Evolutionary conservation across 768 basidiomycete species (phyloP).

Genomic region (Amanita subjunquillea): DNA sequence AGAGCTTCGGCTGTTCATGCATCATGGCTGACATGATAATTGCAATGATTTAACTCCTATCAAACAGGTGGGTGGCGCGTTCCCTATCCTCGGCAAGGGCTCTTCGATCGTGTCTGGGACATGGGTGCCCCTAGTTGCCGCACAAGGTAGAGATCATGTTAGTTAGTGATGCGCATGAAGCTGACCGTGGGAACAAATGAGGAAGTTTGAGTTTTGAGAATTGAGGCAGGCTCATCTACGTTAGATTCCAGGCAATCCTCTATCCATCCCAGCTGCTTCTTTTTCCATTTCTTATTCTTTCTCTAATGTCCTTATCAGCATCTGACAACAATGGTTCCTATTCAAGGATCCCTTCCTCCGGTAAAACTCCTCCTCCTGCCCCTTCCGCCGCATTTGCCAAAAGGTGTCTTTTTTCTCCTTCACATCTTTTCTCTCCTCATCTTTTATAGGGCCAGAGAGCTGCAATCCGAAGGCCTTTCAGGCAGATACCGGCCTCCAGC

Average conservation of each 20-base stretch:
- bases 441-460: conserved; percentile 64
- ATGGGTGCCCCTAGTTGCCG: conserved; percentile 59
- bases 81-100: conserved; percentile 16
- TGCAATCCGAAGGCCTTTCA: conserved; percentile 64
- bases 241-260: conserved; percentile 37
- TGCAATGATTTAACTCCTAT: conserved; percentile 47
- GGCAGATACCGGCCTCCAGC: conserved; percentile 75
- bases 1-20: too few species aligned
- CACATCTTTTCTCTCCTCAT: conserved; percentile 11
- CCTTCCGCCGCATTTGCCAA: conserved; percentile 86
- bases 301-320: conserved; percentile 90
- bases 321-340: conserved; percentile 74
- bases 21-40: too few species aligned
- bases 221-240: conserved; percentile 36
- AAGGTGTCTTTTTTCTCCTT: conserved; percentile 37
- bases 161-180: neutral
- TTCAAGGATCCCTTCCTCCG: conserved; percentile 67
- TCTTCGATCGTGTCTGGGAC: conserved; percentile 46
- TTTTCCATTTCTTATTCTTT: conserved; percentile 62
- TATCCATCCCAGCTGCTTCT: conserved; percentile 22
- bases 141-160: conserved; percentile 11
- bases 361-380: conserved; percentile 85
- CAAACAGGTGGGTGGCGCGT: conserved; percentile 22
- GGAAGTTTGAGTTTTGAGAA: conserved; percentile 42
- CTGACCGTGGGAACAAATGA: conserved; percentile 16